These are phyloP conservation scores for Lolium rigidum DNA, from an alignment of 176 grass and related monocot genomes.

Conservation along the genomic window DNA sequence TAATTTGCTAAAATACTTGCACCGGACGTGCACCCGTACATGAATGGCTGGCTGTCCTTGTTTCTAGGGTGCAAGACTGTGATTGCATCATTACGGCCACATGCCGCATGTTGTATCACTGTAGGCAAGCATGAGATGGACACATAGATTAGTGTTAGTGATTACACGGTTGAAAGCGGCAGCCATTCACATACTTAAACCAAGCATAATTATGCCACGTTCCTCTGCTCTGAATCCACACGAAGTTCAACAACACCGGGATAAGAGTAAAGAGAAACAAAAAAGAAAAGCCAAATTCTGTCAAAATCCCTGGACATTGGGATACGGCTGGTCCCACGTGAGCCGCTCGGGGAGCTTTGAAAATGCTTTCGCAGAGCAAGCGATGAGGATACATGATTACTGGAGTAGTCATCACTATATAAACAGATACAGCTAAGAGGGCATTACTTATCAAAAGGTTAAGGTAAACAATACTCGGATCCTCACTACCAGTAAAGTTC, in stretches of 20 bases:
- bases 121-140: conserved; percentile 24
- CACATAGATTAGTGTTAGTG: conserved; percentile 48
- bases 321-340: conserved; percentile 41
- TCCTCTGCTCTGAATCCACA: conserved; percentile 38
- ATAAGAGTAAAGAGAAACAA: neutral
- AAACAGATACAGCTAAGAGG: conserved; percentile 28
- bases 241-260: neutral
- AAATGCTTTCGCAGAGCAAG: conserved; percentile 30
- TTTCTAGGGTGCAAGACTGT: neutral
- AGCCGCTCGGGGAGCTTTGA: conserved; percentile 35
- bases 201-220: conserved; percentile 17
- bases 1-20: neutral
- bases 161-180: conserved; percentile 50
- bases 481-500: neutral
- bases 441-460: conserved; percentile 15
- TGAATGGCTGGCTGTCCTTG: conserved; percentile 19
- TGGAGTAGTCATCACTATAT: neutral
- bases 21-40: neutral
- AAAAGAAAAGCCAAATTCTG: conserved; percentile 25
- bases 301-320: conserved; percentile 40
- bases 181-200: conserved; percentile 43
- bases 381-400: conserved; percentile 19
- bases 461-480: conserved; percentile 25
- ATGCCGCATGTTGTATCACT: conserved; percentile 14
- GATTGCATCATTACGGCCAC: conserved; percentile 37